Base-by-base conservation (phyloP, 345 rosid genomes). In the Physaria fendleri region DNA sequence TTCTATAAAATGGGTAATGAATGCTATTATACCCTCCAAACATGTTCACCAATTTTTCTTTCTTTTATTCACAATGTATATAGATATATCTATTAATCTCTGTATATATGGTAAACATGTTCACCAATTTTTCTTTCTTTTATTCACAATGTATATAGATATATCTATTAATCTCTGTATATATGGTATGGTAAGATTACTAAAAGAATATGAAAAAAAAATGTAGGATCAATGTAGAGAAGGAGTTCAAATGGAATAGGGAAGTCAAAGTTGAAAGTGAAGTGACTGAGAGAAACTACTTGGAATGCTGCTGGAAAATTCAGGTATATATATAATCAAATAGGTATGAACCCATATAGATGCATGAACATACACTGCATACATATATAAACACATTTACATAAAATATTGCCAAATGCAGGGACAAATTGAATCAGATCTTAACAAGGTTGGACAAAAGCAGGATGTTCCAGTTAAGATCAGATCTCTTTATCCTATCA, bases 391-490 rank as follows among this genome's bases (percentile, higher is more conserved):
- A 32, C 32, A 33, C 17, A 28, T 25, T 23, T 44, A 44, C 39
- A 27, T 65, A 37, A 46, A 44, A 34, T n/a, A 1, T 41, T 39
- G 22, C 3, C 4, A 52, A 40, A 59, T 54, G 43, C 62, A 69
- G 73, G 68, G 74, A 39, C 56, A 69, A 45, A 35, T 69, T 0
- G 74, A 69, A 25, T 69, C 74, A 37, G 74, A 69, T 0, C 68
- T 69, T 16, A 69, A 69, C 67, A 68, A 69, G 46, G 43, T 62
- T 61, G 74, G 74, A 46, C 74, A 35, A 39, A 69, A 69, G 68
- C 74, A 69, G 14, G 74, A 68, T 15, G 68, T 62, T 54, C 68
- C 74, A 69, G 74, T 69, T 69, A 69, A 69, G 68, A 69, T 69
- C 74, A 35, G 24, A 25, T 34, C 62, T 11, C 0, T 24, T 14